Base-by-base conservation (phyloP, 2,329 filamentous ascomycete species). In the Fusarium sp. region DNA sequence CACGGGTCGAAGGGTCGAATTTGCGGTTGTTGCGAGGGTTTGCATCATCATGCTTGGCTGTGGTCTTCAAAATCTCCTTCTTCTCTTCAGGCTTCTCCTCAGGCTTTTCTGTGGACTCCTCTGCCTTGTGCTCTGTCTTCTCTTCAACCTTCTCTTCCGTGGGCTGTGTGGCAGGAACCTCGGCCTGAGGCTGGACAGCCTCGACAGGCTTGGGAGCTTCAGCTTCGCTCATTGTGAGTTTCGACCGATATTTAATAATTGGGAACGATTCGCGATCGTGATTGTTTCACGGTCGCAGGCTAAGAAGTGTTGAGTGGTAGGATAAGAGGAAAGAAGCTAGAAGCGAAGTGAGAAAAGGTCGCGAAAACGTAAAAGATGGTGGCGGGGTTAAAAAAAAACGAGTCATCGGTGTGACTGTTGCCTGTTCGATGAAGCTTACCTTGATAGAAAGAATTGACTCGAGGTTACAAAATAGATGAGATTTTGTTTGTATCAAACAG, bases 1-100 rank as follows among this genome's bases (percentile, higher is more conserved):
- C 85, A 73, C 90, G 89, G 41, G 86, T 82, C 55, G 90, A 90
- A 56, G 93, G 88, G 78, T 95, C 91, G 66, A 92, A 94, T 83
- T 93, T 94, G 82, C 87, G 87, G 76, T 92, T 92, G 76, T 90
- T 89, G 74, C 81, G 78, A 68, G 79, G 80, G 74, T 85, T 81
- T 39, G 84, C 80, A 56, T 78, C 73, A 69, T 85, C 80, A 64
- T 81, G 80, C 74, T 80, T 79, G 71, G 82, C 83, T 39, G 81
- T 85, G 63, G 82, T 88, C 84, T 85, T 86, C 66, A 87, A 81
- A 63, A 87, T 83, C 42, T 78, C 75, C 45, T 74, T 62, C 30
- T 79, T 73, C 30, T 73, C 70, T 28, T 78, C 73, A n/a, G 69
- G 24, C 48, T 76, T 75, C 26, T 75, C 64, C 35, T 79, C 75